Base-by-base conservation (phyloP, 169 alveolate species). In the Toxoplasma gondii region DNA sequence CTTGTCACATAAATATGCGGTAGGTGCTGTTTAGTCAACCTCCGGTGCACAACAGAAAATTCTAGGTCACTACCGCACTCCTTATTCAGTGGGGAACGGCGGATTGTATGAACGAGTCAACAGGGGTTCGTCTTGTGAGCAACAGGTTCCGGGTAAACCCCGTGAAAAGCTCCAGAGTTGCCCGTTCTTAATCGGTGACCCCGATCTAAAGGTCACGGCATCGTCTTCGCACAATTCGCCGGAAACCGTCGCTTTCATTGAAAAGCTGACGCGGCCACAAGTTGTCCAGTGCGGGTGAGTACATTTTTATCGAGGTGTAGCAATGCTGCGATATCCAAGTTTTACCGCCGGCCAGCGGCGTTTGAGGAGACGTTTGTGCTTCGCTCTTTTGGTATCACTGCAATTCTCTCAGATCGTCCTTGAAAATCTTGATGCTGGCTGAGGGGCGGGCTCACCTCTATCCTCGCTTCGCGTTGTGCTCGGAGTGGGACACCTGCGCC, bases 401-500 rank as follows among this genome's bases (percentile, higher is more conserved):
- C 22, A n/a, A 1, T 78, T 34, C 80, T 12, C 70, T 36, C 92
- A 96, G 97, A 16, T 96, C 97, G 24, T 93, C 96, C 19, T 53
- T 96, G 64, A 96, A 96, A 93, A 83, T 96, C 64, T 43, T 96
- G 69, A 92, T 91, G 83, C 82, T 96, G 39, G 94, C 95, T 38
- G 94, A 92, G 34, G 95, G 94, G 1, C 92, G 70, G 38, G 96
- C 96, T 0, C 91, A 94, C 38, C 70, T 96, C 27, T 96, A 96
- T 69, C 97, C 97, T 12, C 94, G 97, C 54, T 93, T 94, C 53
- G 93, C 94, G 9, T 95, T 82, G 43, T 94, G 96, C 88, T 41
- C 95, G 92, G 97, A 96, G 86, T 96, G 97, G 97, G 97, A 96
- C 39, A 94, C 96, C 24, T 96, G 97, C 94, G 97, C 97, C 10